phyloP scores from a whole-genome alignment of 768 basidiomycete species.

The Hortiboletus campestris region DNA sequence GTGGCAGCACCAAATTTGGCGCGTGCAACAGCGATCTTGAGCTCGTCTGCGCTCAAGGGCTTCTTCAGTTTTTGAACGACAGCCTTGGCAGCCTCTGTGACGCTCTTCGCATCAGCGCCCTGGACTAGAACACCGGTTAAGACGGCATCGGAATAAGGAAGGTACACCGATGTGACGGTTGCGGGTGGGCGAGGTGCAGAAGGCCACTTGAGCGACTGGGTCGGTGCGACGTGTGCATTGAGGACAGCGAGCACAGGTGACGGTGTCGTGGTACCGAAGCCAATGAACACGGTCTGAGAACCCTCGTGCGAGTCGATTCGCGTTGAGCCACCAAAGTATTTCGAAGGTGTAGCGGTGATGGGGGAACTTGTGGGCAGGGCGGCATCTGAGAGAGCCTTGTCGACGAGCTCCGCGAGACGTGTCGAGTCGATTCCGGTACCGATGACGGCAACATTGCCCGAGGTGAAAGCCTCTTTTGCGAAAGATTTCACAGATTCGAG shows the following conservation, averaged over 20 bases:
- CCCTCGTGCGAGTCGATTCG: slow-evolving; percentile 65
- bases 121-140: slow-evolving; percentile 83
- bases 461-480: slow-evolving; percentile 70
- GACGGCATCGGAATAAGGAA: slow-evolving; percentile 90
- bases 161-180: slow-evolving; percentile 68
- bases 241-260: slow-evolving; percentile 78
- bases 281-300: slow-evolving; percentile 79
- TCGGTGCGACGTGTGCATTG: slow-evolving; percentile 74
- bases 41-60: slow-evolving; percentile 59
- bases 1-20: slow-evolving; percentile 84
- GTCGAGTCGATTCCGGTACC: slow-evolving; percentile 82
- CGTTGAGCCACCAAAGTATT: slow-evolving; percentile 85
- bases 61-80: slow-evolving; percentile 65
- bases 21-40: slow-evolving; percentile 81
- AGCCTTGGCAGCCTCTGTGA: slow-evolving; percentile 67
- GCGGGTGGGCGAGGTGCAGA: slow-evolving; percentile 56
- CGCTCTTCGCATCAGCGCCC: slow-evolving; percentile 57
- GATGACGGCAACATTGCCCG: slow-evolving; percentile 80
- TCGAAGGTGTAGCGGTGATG: slow-evolving; percentile 22
- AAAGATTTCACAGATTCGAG: slow-evolving; percentile 71
- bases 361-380: slow-evolving; percentile 38
- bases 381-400: slow-evolving; percentile 54
- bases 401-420: slow-evolving; percentile 67
- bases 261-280: slow-evolving; percentile 71
- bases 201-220: slow-evolving; percentile 85